Evolutionary conservation across 2,329 filamentous ascomycete species (phyloP).

Genomic region (Cadophora sp.): DNA sequence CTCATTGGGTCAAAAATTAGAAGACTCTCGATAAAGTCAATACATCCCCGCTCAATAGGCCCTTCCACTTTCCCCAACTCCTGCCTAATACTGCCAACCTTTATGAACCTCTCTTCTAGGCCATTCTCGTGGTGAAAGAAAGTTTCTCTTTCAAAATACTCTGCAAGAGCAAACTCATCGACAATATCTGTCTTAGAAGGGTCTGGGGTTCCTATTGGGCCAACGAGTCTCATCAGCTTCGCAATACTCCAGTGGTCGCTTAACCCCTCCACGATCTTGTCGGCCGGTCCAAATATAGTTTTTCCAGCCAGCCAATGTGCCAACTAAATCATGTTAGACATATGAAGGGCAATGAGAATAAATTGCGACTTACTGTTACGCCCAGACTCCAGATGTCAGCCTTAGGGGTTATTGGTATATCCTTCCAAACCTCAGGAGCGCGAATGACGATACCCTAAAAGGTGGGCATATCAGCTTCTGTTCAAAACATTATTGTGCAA

Average conservation of each 20-base stretch:
- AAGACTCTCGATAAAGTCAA: constrained; percentile 8
- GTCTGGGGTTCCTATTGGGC: neutral
- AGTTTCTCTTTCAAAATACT: neutral
- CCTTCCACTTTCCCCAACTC: neutral
- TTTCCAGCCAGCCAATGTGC: neutral
- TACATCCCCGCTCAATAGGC: neutral
- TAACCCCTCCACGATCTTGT: neutral
- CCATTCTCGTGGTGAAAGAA: neutral
- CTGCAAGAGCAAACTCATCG: neutral
- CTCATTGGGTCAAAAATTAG: neutral
- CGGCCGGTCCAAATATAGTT: neutral
- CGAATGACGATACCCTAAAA: neutral
- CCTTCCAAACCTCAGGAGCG: neutral
- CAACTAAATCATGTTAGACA: neutral
- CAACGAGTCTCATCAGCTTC: neutral
- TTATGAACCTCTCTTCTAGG: neutral
- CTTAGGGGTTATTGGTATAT: neutral
- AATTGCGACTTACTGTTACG: constrained; percentile 5
- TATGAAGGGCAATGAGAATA: too few species aligned
- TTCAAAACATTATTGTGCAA: neutral
- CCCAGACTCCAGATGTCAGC: neutral
- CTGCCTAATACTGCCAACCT: neutral
- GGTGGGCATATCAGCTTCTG: neutral
- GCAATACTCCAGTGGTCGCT: neutral
- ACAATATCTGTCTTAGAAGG: neutral